phyloP scores from a whole-genome alignment of 177 flowering plant species.

The Vitis hybrid region DNA sequence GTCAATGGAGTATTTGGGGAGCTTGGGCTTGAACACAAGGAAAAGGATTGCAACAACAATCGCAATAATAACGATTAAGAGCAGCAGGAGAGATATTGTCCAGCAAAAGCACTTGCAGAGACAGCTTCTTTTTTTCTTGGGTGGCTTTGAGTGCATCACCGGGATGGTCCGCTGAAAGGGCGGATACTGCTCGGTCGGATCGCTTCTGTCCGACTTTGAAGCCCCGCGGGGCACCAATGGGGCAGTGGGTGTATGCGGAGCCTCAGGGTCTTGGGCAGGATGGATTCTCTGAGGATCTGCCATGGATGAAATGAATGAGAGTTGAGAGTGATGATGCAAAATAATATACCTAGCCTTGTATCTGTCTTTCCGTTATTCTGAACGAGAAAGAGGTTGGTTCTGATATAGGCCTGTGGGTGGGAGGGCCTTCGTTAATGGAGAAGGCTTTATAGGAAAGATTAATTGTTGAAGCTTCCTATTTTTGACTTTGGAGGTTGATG shows the following conservation, averaged over 20 bases:
- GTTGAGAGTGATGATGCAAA: background rate
- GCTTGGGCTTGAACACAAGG: constrained; percentile 73
- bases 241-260: constrained; percentile 36
- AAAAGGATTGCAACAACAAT: constrained; percentile 43
- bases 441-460: no score
- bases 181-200: constrained; percentile 23
- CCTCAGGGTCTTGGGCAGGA: constrained; percentile 28
- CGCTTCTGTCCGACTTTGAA: constrained; percentile 44
- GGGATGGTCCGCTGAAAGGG: constrained; percentile 37
- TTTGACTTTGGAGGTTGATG: no score
- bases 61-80: constrained; percentile 43
- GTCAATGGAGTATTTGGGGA: constrained; percentile 73
- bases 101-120: constrained; percentile 67
- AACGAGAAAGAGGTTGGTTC: no score
- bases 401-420: no score
- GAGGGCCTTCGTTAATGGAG: no score
- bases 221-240: constrained; percentile 48
- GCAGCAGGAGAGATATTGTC: constrained; percentile 42
- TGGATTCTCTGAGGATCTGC: constrained; percentile 37
- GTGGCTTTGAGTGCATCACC: constrained; percentile 43
- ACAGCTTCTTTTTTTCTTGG: constrained; percentile 45
- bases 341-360: no score
- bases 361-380: no score
- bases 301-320: constrained; percentile 17
- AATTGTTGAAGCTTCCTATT: no score